phyloP scores from a whole-genome alignment of 768 basidiomycete genomes.

The Strobilomyces dryophilus region DNA sequence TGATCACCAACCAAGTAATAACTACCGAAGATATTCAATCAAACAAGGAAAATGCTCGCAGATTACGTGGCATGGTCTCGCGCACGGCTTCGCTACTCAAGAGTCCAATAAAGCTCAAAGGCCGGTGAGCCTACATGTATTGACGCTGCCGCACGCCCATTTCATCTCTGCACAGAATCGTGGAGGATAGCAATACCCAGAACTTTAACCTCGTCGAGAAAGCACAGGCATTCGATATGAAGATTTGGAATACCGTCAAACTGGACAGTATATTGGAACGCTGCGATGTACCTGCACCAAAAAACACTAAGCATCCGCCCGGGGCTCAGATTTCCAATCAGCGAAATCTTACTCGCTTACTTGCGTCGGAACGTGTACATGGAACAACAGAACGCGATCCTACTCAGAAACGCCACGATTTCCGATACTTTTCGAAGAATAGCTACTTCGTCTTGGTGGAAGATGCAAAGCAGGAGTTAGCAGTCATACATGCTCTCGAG shows the following conservation, averaged over 20 bases:
- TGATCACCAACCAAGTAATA: slow-evolving; percentile 63
- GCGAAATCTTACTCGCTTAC: slow-evolving; percentile 53
- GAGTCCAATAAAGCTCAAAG: slow-evolving; percentile 64
- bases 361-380: slow-evolving; percentile 79
- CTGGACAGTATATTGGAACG: slow-evolving; percentile 69
- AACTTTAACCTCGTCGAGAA: slow-evolving; percentile 56
- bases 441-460: slow-evolving; percentile 88
- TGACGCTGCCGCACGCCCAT: not conserved
- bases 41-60: slow-evolving; percentile 68
- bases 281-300: slow-evolving; percentile 42
- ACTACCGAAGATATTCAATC: slow-evolving; percentile 33
- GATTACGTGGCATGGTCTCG: slow-evolving; percentile 23
- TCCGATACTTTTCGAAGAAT: slow-evolving; percentile 75
- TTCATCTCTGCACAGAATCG: slow-evolving; percentile 15
- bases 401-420: slow-evolving; percentile 81
- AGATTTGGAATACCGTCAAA: slow-evolving; percentile 80
- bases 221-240: slow-evolving; percentile 68
- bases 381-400: slow-evolving; percentile 91
- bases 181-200: slow-evolving; percentile 29
- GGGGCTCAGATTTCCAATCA: slow-evolving; percentile 32
- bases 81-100: slow-evolving; percentile 36
- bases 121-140: slow-evolving; percentile 41
- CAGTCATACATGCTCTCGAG: slow-evolving; percentile 82
- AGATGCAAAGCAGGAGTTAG: slow-evolving; percentile 77
- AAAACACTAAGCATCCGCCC: slow-evolving; percentile 25